Conservation (phyloP, 768 basidiomycete genomes). For the Boletus speciosus region DNA sequence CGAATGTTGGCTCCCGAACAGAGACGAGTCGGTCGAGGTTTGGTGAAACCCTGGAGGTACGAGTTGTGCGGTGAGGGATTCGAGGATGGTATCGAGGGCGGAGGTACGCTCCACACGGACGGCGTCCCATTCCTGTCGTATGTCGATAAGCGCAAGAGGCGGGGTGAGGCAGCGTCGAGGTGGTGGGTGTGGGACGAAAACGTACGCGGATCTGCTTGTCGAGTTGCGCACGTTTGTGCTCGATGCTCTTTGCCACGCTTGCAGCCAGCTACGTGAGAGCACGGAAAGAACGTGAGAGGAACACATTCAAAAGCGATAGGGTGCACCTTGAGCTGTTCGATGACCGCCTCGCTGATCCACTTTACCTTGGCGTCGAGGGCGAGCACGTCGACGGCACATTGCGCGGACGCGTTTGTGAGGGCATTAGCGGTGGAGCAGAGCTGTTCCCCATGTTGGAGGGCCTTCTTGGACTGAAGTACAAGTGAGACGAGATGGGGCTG, state of each 20-base stretch:
- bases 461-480: constrained; percentile 79
- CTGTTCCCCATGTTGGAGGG: constrained; percentile 72
- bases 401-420: constrained; percentile 63
- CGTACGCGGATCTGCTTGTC: constrained; percentile 60
- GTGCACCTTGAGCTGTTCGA: constrained; percentile 72
- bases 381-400: constrained; percentile 65
- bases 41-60: constrained; percentile 80
- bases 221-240: constrained; percentile 62
- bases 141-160: not conserved
- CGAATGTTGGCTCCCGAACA: constrained; percentile 76
- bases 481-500: constrained; percentile 70
- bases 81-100: constrained; percentile 66
- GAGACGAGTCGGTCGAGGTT: constrained; percentile 59
- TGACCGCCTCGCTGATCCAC: constrained; percentile 71
- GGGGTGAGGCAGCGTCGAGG: not conserved
- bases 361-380: constrained; percentile 76
- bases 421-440: constrained; percentile 66
- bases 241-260: constrained; percentile 68
- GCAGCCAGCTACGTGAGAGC: constrained; percentile 57
- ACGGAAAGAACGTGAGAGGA: not conserved
- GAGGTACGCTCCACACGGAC: constrained; percentile 56
- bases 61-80: constrained; percentile 64
- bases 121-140: constrained; percentile 65
- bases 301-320: not conserved
- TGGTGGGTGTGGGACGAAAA: constrained; percentile 1